Evolutionary conservation across 2,329 filamentous ascomycete species (phyloP).

Genomic region (Trichoderma sp.): DNA sequence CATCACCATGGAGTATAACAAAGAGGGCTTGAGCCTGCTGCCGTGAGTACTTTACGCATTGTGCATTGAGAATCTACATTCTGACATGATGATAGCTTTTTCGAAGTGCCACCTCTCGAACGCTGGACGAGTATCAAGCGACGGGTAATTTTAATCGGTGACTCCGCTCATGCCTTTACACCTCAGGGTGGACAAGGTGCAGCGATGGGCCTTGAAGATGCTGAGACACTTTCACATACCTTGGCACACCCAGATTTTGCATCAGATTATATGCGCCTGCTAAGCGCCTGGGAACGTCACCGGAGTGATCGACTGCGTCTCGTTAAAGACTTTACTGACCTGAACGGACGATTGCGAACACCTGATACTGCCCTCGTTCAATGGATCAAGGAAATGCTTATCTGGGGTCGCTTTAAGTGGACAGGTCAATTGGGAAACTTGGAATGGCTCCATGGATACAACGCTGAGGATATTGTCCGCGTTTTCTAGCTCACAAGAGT

Average conservation of each 20-base stretch:
- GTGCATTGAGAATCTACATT: no score
- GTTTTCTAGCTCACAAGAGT: not conserved
- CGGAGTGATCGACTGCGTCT: not conserved
- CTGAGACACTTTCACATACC: not conserved
- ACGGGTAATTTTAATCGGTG: not conserved
- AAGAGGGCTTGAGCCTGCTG: not conserved
- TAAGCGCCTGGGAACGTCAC: not conserved
- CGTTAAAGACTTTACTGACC: not conserved
- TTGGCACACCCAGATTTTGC: not conserved
- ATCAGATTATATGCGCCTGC: not conserved
- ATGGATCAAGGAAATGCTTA: not conserved
- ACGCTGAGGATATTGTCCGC: not conserved
- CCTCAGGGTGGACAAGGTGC: not conserved
- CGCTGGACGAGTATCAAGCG: not conserved
- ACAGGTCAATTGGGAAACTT: not conserved
- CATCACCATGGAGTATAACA: not conserved
- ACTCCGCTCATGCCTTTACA: not conserved
- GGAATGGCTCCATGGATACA: not conserved
- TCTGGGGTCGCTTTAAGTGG: not conserved
- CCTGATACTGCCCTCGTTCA: not conserved
- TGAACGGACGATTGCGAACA: not conserved
- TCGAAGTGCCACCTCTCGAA: not conserved
- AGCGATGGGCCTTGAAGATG: not conserved
- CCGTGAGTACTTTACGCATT: not conserved
- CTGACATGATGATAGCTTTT: not conserved